These are phyloP conservation scores for Postia placenta DNA, from an alignment of 768 basidiomycete genomes.

Conservation along the genomic window DNA sequence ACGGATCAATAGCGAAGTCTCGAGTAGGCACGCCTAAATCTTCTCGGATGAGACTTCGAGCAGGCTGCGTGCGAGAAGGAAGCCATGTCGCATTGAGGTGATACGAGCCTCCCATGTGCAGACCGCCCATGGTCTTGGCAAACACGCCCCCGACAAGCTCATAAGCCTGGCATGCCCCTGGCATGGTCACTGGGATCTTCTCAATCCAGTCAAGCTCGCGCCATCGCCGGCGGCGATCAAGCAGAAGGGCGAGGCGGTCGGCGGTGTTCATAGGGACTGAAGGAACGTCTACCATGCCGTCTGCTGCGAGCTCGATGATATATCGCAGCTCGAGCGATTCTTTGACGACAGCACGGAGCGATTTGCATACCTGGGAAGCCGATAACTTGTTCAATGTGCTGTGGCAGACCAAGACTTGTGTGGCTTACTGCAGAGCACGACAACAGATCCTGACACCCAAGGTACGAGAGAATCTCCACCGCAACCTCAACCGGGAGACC, in stretches of 20 bases:
- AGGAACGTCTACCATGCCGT: slow-evolving; percentile 22
- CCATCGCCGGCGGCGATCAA: slow-evolving; percentile 32
- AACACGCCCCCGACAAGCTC: slow-evolving; percentile 59
- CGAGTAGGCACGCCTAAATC: slow-evolving; percentile 37
- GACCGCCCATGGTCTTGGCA: slow-evolving; percentile 31
- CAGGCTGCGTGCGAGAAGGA: slow-evolving; percentile 13
- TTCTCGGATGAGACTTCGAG: slow-evolving; percentile 17
- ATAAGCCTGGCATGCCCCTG: slow-evolving; percentile 42
- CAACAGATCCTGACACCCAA: slow-evolving; percentile 12
- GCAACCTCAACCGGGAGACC: slow-evolving; percentile 16
- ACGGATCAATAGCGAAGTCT: slow-evolving; percentile 63
- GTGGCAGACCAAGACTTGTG: too few relatives aligned
- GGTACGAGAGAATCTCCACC: slow-evolving; percentile 11
- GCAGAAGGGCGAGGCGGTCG: slow-evolving; percentile 29
- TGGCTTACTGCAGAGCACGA: slow-evolving; percentile 10
- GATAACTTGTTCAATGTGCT: neutral
- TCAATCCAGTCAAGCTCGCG: slow-evolving; percentile 22
- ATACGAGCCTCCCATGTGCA: slow-evolving; percentile 7
- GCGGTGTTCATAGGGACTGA: slow-evolving; percentile 14
- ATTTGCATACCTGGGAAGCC: slow-evolving; percentile 19
- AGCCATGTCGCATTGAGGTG: slow-evolving; percentile 23
- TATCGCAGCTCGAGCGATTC: slow-evolving; percentile 24
- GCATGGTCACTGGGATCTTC: slow-evolving; percentile 21
- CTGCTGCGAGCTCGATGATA: slow-evolving; percentile 25
- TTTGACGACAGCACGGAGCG: slow-evolving; percentile 13